Evolutionary conservation across 148 eudicot genomes (phyloP).

Genomic region (Chenopodium formosanum): DNA sequence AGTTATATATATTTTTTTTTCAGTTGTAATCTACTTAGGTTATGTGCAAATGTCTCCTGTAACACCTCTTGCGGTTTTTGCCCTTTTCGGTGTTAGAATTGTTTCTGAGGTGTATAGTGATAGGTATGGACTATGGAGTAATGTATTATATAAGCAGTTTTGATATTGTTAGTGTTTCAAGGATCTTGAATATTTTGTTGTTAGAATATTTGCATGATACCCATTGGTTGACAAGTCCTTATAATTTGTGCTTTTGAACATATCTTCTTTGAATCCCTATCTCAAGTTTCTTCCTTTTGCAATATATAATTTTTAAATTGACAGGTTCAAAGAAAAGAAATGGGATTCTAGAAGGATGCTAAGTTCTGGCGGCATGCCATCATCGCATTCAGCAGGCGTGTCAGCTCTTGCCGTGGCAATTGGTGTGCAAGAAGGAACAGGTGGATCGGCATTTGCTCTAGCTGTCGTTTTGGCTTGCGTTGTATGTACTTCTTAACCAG

Average conservation of each 20-base stretch:
- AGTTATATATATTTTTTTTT: background rate
- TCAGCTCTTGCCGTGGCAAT: slow-evolving; percentile 71
- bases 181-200: background rate
- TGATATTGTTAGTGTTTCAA: background rate
- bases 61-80: background rate
- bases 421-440: slow-evolving; percentile 76
- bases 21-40: background rate
- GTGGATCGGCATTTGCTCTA: slow-evolving; percentile 75
- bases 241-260: background rate
- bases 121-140: background rate
- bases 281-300: background rate
- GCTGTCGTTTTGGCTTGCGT: slow-evolving; percentile 87
- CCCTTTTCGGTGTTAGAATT: too few relatives aligned
- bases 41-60: background rate
- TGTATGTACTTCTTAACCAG: slow-evolving; percentile 53
- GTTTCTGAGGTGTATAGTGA: background rate
- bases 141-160: background rate
- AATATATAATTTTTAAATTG: slow-evolving; percentile 28
- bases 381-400: slow-evolving; percentile 94
- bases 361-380: slow-evolving; percentile 96
- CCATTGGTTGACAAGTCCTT: background rate
- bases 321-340: slow-evolving; percentile 90
- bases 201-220: background rate
- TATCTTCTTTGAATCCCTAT: background rate
- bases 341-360: slow-evolving; percentile 92